Evolutionary conservation across 164 flowering plant species (phyloP).

Genomic region (Warburgia ugandensis): DNA sequence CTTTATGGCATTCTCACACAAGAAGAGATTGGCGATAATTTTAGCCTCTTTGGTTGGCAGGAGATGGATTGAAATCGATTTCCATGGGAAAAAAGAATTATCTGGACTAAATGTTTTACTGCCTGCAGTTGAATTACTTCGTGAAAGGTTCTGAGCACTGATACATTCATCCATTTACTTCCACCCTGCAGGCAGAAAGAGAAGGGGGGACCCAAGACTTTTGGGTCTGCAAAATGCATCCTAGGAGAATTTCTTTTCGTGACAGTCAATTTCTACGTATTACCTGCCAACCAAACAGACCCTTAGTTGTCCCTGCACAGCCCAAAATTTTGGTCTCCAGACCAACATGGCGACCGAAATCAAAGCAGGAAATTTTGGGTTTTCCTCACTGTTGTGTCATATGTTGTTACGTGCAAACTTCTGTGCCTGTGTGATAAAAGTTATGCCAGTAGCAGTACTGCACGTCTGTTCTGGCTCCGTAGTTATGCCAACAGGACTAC

Average conservation of each 20-base stretch:
- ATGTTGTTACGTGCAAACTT: background rate
- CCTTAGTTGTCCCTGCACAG: background rate
- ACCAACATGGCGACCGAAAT: background rate
- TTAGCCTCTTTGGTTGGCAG: background rate
- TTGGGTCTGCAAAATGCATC: background rate
- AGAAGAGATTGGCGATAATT: background rate
- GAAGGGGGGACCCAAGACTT: background rate
- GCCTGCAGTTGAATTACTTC: background rate
- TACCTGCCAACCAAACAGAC: too few relatives aligned
- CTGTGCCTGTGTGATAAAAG: background rate
- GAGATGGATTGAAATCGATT: background rate
- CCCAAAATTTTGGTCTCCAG: background rate
- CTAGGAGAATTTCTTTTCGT: background rate
- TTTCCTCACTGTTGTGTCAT: background rate
- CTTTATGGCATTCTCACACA: background rate
- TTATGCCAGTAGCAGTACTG: too few relatives aligned
- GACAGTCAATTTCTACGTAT: background rate
- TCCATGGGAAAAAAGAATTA: too few relatives aligned
- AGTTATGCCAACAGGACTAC: too few relatives aligned
- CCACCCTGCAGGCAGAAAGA: background rate
- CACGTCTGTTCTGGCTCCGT: too few relatives aligned
- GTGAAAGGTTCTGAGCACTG: background rate
- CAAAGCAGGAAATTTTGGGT: background rate
- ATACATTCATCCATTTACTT: background rate
- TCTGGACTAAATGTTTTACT: too few relatives aligned